phyloP scores from a whole-genome alignment of 2,329 filamentous ascomycete genomes.

The Trichoderma atrobrunneum region DNA sequence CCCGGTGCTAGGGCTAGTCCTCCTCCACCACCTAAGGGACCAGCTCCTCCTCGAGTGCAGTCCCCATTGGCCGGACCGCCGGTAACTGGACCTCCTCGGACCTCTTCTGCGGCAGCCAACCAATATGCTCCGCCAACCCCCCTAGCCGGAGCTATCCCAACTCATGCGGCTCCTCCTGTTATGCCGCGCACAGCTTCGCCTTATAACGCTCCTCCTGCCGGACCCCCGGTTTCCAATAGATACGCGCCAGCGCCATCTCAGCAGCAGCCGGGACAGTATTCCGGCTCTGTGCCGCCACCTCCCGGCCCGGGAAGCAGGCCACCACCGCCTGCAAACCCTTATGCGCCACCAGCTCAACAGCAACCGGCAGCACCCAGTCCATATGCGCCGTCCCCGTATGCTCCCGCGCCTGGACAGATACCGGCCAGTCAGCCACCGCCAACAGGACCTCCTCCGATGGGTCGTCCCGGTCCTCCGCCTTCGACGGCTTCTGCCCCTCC shows the following conservation, averaged over 20 bases:
- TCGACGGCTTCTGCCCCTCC: conserved; percentile 41
- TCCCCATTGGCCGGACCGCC: conserved; percentile 62
- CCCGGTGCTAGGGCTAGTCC: conserved; percentile 65
- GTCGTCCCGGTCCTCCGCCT: conserved; percentile 31
- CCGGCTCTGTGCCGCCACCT: conserved; percentile 39
- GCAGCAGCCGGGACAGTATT: conserved; percentile 45
- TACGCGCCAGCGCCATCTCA: conserved; percentile 68
- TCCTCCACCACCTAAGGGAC: conserved; percentile 78
- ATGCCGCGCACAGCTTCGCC: conserved; percentile 76
- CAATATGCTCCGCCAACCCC: conserved; percentile 51
- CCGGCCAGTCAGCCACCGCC: conserved; percentile 37
- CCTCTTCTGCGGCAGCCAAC: conserved; percentile 62
- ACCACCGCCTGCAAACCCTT: conserved; percentile 37
- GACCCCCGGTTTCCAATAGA: conserved; percentile 66
- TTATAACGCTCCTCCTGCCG: conserved; percentile 76
- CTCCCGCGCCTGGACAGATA: conserved; percentile 46
- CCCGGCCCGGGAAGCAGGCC: conserved; percentile 42
- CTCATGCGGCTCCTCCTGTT: conserved; percentile 54
- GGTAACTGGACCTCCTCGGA: conserved; percentile 51
- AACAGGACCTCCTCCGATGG: conserved; percentile 34
- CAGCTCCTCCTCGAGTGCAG: conserved; percentile 64
- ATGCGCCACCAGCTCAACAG: conserved; percentile 47
- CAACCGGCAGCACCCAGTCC: conserved; percentile 34
- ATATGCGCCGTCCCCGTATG: conserved; percentile 34
- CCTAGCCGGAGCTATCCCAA: conserved; percentile 63